A percentile compares a stretch with the other conserved stretches of the same genome.
Evolutionary conservation across 345 rosid genomes (phyloP).

Genomic region (Jatropha curcas): DNA sequence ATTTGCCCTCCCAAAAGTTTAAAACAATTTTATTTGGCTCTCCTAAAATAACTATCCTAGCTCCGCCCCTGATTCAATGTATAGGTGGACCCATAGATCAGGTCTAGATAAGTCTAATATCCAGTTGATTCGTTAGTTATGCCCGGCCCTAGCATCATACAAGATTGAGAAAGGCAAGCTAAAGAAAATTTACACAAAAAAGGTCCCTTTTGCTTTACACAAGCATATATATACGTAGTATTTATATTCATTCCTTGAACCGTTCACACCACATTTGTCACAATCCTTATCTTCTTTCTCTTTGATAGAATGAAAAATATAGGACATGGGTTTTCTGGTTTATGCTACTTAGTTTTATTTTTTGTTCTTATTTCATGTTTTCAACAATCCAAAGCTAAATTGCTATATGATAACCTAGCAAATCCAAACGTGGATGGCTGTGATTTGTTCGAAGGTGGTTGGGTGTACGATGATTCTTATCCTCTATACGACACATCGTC

Average conservation of each 20-base stretch:
- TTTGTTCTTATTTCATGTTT: not conserved
- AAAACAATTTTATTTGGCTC: too few relatives aligned
- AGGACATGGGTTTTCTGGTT: not conserved
- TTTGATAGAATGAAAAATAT: not conserved
- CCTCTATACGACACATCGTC: constrained; percentile 57
- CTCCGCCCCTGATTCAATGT: too few relatives aligned
- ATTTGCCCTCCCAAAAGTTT: too few relatives aligned
- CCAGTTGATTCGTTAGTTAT: too few relatives aligned
- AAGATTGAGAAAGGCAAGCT: too few relatives aligned
- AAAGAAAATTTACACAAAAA: too few relatives aligned
- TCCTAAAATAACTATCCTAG: too few relatives aligned
- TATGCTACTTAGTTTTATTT: not conserved
- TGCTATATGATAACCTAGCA: not conserved
- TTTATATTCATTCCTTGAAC: not conserved
- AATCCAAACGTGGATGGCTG: constrained; percentile 20
- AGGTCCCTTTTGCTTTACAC: not conserved
- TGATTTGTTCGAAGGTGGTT: constrained; percentile 62
- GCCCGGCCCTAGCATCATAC: too few relatives aligned
- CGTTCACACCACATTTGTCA: not conserved
- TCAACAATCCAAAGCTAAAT: not conserved
- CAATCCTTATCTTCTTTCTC: too few relatives aligned
- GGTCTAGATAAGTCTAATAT: too few relatives aligned
- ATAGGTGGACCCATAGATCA: too few relatives aligned
- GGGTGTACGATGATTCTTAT: constrained; percentile 65
- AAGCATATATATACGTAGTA: too few relatives aligned